Conservation (phyloP, 2,329 filamentous ascomycete genomes). For the Chrysoporthe puriensis region DNA sequence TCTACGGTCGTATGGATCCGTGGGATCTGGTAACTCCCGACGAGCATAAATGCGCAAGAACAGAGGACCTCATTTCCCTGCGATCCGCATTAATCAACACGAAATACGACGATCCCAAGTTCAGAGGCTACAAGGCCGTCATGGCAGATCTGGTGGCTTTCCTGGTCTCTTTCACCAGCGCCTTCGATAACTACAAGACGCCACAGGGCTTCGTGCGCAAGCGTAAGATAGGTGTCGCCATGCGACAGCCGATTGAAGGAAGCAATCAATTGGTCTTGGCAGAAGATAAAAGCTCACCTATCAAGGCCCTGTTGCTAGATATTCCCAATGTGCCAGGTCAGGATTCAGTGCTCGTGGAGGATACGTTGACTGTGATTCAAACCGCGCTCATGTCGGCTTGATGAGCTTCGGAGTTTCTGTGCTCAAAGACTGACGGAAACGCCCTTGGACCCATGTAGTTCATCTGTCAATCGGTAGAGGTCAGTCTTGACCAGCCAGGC, state of each 20-base stretch:
- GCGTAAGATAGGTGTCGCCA: constrained; percentile 3
- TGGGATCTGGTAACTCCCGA: constrained; percentile 20
- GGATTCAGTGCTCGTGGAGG: constrained; percentile 17
- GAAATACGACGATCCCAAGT: not conserved
- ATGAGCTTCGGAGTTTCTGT: not conserved
- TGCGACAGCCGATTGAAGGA: not conserved
- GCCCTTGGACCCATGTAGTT: not conserved
- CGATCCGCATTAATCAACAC: constrained; percentile 14
- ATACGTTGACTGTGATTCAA: constrained; percentile 15
- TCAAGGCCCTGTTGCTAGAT: constrained; percentile 22
- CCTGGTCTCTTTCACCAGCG: constrained; percentile 25
- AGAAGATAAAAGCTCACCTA: constrained; percentile 9
- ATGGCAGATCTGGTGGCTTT: constrained; percentile 29
- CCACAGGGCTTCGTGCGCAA: constrained; percentile 1
- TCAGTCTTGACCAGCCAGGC: not conserved
- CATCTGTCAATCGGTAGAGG: not conserved
- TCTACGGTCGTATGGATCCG: constrained; percentile 24
- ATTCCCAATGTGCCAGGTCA: not conserved
- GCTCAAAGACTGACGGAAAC: no score
- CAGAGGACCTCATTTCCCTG: constrained; percentile 17
- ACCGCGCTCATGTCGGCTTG: not conserved
- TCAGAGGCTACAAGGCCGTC: constrained; percentile 25
- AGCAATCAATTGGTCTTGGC: constrained; percentile 21
- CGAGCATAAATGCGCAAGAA: constrained; percentile 5
- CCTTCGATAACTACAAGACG: constrained; percentile 5